Evolutionary conservation across 768 basidiomycete species (phyloP).

Genomic region (Paxillus ammoniavirescens): DNA sequence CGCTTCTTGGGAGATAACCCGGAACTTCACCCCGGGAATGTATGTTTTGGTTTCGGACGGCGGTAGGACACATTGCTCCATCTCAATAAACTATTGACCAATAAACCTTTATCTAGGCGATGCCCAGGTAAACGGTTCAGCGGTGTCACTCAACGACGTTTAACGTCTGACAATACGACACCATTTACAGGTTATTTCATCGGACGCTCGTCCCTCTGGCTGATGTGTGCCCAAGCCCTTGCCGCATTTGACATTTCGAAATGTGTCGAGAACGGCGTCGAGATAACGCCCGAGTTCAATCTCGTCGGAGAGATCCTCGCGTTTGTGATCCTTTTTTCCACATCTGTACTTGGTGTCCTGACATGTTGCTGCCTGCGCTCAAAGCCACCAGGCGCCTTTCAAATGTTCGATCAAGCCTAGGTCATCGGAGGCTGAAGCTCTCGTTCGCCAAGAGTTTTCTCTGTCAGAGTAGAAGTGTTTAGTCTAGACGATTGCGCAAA

Average conservation of each 20-base stretch:
- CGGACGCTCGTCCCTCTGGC: constrained; percentile 25
- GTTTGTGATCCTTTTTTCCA: not conserved
- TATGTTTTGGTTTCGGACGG: constrained; percentile 19
- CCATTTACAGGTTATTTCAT: constrained; percentile 23
- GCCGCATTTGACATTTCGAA: constrained; percentile 45
- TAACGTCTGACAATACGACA: too few relatives aligned
- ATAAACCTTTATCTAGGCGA: not conserved
- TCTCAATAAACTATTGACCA: not conserved
- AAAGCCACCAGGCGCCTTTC: constrained; percentile 7
- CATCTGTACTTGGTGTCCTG: too few relatives aligned
- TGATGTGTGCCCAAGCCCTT: constrained; percentile 32
- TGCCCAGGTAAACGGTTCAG: constrained; percentile 6
- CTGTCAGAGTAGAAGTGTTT: too few relatives aligned
- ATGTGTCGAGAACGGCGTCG: constrained; percentile 37
- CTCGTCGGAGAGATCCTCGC: constrained; percentile 9
- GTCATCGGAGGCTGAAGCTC: not conserved
- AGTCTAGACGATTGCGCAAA: too few relatives aligned
- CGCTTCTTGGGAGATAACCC: constrained; percentile 18
- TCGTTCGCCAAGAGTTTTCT: not conserved
- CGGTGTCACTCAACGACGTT: too few relatives aligned
- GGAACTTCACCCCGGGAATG: constrained; percentile 11
- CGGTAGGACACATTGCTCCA: constrained; percentile 2
- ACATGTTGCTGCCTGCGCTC: too few relatives aligned
- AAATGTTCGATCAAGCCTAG: constrained; percentile 14
- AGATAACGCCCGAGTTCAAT: constrained; percentile 45